Conservation (phyloP, 2,329 filamentous ascomycete genomes). For the Arthrobotrys sinensis region DNA sequence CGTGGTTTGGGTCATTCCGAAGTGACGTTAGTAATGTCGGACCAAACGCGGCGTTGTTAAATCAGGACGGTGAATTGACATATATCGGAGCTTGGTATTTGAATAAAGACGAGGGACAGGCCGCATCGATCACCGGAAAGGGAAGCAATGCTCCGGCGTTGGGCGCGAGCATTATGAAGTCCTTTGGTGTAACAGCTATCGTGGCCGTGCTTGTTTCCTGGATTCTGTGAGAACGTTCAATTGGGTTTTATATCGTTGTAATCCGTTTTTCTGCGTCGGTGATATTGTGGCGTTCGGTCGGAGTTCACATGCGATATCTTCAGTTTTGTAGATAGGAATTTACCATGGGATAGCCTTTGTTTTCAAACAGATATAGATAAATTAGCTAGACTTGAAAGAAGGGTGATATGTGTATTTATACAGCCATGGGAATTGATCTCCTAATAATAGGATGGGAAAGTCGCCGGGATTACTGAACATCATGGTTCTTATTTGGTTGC, state of each 20-base stretch:
- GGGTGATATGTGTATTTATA: not conserved
- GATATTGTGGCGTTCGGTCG: constrained; percentile 1
- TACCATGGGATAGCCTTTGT: no score
- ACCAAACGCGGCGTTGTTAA: constrained; percentile 79
- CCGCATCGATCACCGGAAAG: constrained; percentile 50
- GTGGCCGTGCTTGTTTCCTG: constrained; percentile 28
- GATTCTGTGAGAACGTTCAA: constrained; percentile 20
- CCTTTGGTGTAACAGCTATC: constrained; percentile 15
- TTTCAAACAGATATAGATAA: not conserved
- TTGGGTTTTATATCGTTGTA: not conserved
- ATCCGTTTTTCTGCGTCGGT: not conserved
- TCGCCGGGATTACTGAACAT: constrained; percentile 38
- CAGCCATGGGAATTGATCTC: not conserved
- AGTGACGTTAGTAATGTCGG: constrained; percentile 80
- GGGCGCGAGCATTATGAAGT: not conserved
- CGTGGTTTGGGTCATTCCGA: constrained; percentile 83
- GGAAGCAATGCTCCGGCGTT: constrained; percentile 22
- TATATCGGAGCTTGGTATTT: constrained; percentile 85
- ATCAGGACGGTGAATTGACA: constrained; percentile 77
- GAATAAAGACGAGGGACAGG: constrained; percentile 68
- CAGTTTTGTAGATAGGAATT: not conserved
- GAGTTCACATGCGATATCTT: not conserved
- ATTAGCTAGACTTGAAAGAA: not conserved
- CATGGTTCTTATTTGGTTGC: constrained; percentile 16
- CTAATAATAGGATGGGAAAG: not conserved